Conservation (phyloP, 2,329 filamentous ascomycete species). For the Fusarium lyarnte region DNA sequence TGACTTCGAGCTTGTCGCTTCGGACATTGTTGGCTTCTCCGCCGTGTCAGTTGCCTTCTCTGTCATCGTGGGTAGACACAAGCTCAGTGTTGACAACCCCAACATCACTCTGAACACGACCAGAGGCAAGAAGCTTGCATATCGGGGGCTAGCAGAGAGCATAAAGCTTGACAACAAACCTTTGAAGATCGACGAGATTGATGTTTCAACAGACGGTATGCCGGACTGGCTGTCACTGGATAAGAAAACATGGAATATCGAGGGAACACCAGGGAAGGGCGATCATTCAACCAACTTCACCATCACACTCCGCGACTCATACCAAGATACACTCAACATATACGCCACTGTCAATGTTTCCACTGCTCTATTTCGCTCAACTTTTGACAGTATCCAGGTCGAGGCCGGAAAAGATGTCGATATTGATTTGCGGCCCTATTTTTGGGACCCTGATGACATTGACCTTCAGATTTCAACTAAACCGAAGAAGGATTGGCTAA, state of each 20-base stretch:
- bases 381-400: slow-evolving; percentile 52
- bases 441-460: slow-evolving; percentile 53
- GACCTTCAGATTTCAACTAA: slow-evolving; percentile 49
- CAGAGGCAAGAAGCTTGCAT: slow-evolving; percentile 60
- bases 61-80: slow-evolving; percentile 76
- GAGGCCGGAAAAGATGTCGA: slow-evolving; percentile 54
- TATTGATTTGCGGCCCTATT: slow-evolving; percentile 55
- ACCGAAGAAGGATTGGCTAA: slow-evolving; percentile 56
- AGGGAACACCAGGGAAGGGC: slow-evolving; percentile 70
- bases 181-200: slow-evolving; percentile 61
- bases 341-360: slow-evolving; percentile 55
- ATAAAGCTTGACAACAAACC: slow-evolving; percentile 68
- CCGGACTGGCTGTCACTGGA: slow-evolving; percentile 79
- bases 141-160: slow-evolving; percentile 59
- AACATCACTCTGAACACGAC: slow-evolving; percentile 67
- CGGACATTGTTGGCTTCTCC: slow-evolving; percentile 81
- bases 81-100: slow-evolving; percentile 70
- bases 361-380: slow-evolving; percentile 53
- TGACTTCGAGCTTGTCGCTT: slow-evolving; percentile 77
- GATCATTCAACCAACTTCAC: slow-evolving; percentile 70
- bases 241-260: slow-evolving; percentile 66
- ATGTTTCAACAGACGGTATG: slow-evolving; percentile 59
- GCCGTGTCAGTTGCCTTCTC: slow-evolving; percentile 73
- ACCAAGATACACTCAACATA: slow-evolving; percentile 67
- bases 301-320: slow-evolving; percentile 67